Base-by-base conservation (phyloP, 192 early-diverging fungal genomes). In the Physocladia obscura region DNA sequence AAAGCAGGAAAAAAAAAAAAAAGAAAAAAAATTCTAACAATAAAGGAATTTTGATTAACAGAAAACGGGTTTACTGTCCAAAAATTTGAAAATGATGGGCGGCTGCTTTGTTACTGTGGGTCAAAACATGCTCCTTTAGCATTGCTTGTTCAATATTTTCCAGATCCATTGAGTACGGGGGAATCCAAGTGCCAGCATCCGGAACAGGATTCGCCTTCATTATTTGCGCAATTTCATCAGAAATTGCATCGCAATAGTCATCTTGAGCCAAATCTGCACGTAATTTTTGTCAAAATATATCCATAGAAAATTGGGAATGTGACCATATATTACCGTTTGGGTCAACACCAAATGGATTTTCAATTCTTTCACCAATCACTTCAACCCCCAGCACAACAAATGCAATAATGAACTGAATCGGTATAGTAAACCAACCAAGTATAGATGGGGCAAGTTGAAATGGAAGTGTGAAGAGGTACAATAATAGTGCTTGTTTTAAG, bases 271-370 rank as follows among this genome's bases (percentile, higher is more conserved):
- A 2, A 22, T 62, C 40, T 13, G 19, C 11, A 44, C 40, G 8
- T 44, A 13, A 13, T n/a, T 8, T n/a, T n/a, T 8, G 19, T 13
- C 19, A 13, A 8, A 19, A 8, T 8, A 8, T n/a, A 44, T n/a
- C 40, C 40, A 8, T n/a, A 8, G 11, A 44, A 13, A 8, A 44
- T n/a, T 13, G 19, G 40, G 11, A 8, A 8, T n/a, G 11, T 44
- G 40, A 44, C 19, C 40, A 19, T n/a, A 8, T 8, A 44, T 13
- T 22, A 55, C 52, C 70, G 38, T 72, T 72, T 34, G 61, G 60
- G 49, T 72, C 70, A 68, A 85, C 82, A 35, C 91, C 91, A 74
- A 96, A 95, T 8, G 94, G 94, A 73, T 96, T 95, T 80, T 98
- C 94, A 57, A 98, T 95, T 78, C 95, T 91, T 19, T 82, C 82